Percentiles rank a stretch among this genome's conserved stretches.
These are phyloP conservation scores for Bocquillonia castaneifolia DNA, from an alignment of 441 rosid species.

Conservation along the genomic window DNA sequence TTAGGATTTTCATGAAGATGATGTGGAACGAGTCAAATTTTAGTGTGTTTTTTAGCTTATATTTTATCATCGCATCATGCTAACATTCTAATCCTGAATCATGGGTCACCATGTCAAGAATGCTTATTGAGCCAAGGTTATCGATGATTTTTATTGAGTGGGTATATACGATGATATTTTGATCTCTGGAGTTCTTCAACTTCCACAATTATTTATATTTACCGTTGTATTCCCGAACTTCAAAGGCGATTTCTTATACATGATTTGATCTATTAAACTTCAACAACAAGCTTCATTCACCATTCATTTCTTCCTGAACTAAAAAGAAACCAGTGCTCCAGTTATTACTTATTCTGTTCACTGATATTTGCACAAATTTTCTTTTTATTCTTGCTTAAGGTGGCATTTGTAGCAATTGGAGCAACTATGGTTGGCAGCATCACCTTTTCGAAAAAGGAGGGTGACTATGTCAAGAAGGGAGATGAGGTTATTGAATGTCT, in stretches of 20 bases:
- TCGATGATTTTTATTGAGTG: too few relatives aligned
- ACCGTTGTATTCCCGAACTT: too few relatives aligned
- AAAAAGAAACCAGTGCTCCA: not conserved
- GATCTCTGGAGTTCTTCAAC: not conserved
- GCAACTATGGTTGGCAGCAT: constrained; percentile 98
- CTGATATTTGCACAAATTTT: not conserved
- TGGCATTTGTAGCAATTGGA: constrained; percentile 91
- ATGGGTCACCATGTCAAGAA: too few relatives aligned
- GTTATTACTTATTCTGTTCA: not conserved
- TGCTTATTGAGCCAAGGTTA: too few relatives aligned
- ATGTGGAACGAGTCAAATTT: not conserved
- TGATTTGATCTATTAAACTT: not conserved
- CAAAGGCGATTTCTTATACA: too few relatives aligned
- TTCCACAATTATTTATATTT: too few relatives aligned
- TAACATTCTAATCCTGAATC: too few relatives aligned
- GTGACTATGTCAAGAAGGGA: constrained; percentile 66
- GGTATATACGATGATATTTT: not conserved
- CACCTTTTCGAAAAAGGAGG: constrained; percentile 53
- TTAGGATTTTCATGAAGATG: not conserved
- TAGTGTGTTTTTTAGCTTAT: not conserved
- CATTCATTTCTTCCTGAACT: not conserved
- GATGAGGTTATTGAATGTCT: constrained; percentile 49
- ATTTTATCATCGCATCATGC: not conserved
- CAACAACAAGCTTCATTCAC: not conserved
- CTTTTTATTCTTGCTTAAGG: constrained; percentile 39